Evolutionary conservation across 768 basidiomycete genomes (phyloP), one percentile per base, ranked within the genome.

Genomic region (Chlorophyllum brunneum): DNA sequence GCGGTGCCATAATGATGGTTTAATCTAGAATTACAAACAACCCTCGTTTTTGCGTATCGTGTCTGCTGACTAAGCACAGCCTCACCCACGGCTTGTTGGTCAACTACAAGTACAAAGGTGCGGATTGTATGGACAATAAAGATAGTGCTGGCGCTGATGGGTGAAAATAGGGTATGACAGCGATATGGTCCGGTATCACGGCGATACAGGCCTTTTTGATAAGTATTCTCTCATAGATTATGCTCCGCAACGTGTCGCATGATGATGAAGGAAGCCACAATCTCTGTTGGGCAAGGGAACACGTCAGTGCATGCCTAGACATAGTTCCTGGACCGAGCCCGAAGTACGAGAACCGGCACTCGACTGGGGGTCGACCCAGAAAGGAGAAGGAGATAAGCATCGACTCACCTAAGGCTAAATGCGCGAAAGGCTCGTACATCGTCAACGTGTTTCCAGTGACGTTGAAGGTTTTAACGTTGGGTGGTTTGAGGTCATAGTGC

Each of bases 361-460:
- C n/a, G n/a, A n/a, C n/a, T n/a, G n/a, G n/a, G n/a, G n/a, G n/a
- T n/a, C n/a, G n/a, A n/a, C n/a, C n/a, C n/a, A n/a, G n/a, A n/a
- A n/a, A n/a, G n/a, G n/a, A n/a, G n/a, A n/a, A n/a, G n/a, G n/a
- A n/a, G n/a, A n/a, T n/a, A n/a, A n/a, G n/a, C n/a, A n/a, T n/a
- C 16, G 5, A 47, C 80, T 57, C 58, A 82, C 85, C 85, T 39
- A 80, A 61, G 9, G 78, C 72, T 24, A 86, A 60, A 54, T 75
- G 72, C 1, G 70, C 70, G 61, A 70, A 85, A 3, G 72, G 65
- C 52, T 86, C 82, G 54, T 80, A 76, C 18, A 86, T 71, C 3
- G 80, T 82, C 48, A 87, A 59, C 16, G 73, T 80, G 59, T 86
- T 81, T 10, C 85, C 85, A 29, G 83, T 84, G 18, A 79, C 76